These are phyloP conservation scores for Hypoxylon sp. DNA, from an alignment of 2,329 filamentous ascomycete species.

Conservation along the genomic window DNA sequence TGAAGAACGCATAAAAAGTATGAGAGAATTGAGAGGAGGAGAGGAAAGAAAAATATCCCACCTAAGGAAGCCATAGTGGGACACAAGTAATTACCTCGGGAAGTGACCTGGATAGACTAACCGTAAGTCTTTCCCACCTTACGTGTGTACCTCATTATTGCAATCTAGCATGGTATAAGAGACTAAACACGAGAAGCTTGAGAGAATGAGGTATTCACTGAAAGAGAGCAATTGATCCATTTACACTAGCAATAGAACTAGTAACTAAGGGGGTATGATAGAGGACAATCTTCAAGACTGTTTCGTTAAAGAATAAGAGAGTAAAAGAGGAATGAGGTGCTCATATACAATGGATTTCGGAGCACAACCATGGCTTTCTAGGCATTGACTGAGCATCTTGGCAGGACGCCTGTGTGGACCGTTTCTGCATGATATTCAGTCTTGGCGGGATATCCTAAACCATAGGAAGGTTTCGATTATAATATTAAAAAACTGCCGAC, in stretches of 20 bases:
- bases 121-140: neutral
- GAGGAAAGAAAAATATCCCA: neutral
- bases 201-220: neutral
- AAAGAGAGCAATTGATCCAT: neutral
- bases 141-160: neutral
- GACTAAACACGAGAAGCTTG: neutral
- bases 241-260: neutral
- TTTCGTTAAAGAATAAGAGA: neutral
- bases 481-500: slow-evolving; percentile 5
- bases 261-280: neutral
- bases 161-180: neutral
- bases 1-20: neutral
- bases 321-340: slow-evolving; percentile 10
- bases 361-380: slow-evolving; percentile 5
- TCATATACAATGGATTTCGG: neutral
- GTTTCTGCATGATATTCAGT: slow-evolving; percentile 10
- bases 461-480: slow-evolving; percentile 12
- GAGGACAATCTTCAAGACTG: neutral
- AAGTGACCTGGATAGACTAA: neutral
- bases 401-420: slow-evolving; percentile 3
- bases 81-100: neutral
- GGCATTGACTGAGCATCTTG: slow-evolving; percentile 14
- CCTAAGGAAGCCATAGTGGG: neutral
- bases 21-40: neutral
- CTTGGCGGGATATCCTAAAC: slow-evolving; percentile 11